These are phyloP conservation scores for Lactarius akahatsu DNA, from an alignment of 768 basidiomycete genomes.

Conservation along the genomic window DNA sequence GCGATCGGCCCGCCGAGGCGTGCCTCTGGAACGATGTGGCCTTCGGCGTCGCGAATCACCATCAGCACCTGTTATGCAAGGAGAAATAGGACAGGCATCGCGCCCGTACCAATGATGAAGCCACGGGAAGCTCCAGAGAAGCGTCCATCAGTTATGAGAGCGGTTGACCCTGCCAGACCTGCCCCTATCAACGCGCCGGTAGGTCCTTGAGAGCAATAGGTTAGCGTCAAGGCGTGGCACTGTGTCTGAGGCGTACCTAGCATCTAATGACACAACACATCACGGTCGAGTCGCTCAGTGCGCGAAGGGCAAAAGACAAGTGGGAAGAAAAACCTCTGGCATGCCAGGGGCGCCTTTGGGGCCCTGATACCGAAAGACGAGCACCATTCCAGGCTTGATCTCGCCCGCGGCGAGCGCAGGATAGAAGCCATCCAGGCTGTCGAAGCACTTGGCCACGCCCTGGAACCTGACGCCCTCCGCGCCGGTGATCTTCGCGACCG, in stretches of 20 bases:
- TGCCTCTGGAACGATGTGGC: slow-evolving; percentile 64
- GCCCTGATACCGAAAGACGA: slow-evolving; percentile 86
- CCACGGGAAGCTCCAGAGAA: slow-evolving; percentile 82
- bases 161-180: slow-evolving; percentile 73
- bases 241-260: slow-evolving; percentile 37
- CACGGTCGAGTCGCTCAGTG: neutral
- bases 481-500: slow-evolving; percentile 92
- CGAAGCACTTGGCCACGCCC: slow-evolving; percentile 57
- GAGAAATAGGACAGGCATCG: neutral
- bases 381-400: slow-evolving; percentile 69
- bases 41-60: slow-evolving; percentile 37
- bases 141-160: slow-evolving; percentile 85
- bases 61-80: neutral
- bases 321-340: slow-evolving; percentile 58
- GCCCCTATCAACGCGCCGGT: slow-evolving; percentile 85
- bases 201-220: slow-evolving; percentile 47
- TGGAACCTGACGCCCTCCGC: slow-evolving; percentile 87
- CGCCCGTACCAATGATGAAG: slow-evolving; percentile 52
- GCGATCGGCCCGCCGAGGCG: slow-evolving; percentile 85
- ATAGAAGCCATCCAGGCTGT: slow-evolving; percentile 68
- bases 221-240: neutral
- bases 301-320: neutral
- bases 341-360: slow-evolving; percentile 91
- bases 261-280: slow-evolving; percentile 39
- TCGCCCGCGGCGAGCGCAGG: slow-evolving; percentile 70